Base-by-base conservation (phyloP, 2,329 filamentous ascomycete species). In the Pyrenochaeta sp. region DNA sequence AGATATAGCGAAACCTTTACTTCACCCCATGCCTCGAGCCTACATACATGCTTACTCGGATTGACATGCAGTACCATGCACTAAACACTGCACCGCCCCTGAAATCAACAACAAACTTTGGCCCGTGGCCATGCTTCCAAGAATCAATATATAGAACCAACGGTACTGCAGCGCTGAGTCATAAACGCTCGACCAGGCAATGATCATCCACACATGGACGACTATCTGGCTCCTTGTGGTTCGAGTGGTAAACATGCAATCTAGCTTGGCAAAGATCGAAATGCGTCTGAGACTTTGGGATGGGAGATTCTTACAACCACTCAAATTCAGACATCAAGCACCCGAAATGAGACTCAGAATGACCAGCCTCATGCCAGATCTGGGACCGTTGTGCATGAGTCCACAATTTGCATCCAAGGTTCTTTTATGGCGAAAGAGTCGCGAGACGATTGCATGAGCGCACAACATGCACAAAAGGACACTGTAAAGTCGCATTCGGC, bases 401-500 rank as follows among this genome's bases (percentile, higher is more conserved):
- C 49, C 59, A 60, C 49, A 12, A 48, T 27, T 42, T 53, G 46
- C 12, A 50, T 54, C 56, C 46, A 56, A 34, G 53, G 45, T 48
- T 42, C 32, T 40, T 13, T 45, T 45, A 50, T 30, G 44, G 44
- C 48, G 43, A 45, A 34, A 54, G 39, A 15, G 27, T 54, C 45
- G 47, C 46, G 44, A 57, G 47, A 49, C 46, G 55, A 53, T 30
- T 44, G 43, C 36, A 36, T 53, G 56, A 60, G 32, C 52, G 52
- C 36, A 49, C 62, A 56, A 56, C 50, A 36, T 49, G 44, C 46
- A 50, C 47, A 34, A 55, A 52, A 10, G 30, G 9, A 47, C 58
- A 52, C 52, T 52, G 52, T 55, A 61, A 43, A 49, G 52, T 36
- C 48, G 28, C 44, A 56, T 52, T 59, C 60, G 64, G 64, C 62